Evolutionary conservation across 345 rosid species (phyloP).

Genomic region (Kandelia obovata): DNA sequence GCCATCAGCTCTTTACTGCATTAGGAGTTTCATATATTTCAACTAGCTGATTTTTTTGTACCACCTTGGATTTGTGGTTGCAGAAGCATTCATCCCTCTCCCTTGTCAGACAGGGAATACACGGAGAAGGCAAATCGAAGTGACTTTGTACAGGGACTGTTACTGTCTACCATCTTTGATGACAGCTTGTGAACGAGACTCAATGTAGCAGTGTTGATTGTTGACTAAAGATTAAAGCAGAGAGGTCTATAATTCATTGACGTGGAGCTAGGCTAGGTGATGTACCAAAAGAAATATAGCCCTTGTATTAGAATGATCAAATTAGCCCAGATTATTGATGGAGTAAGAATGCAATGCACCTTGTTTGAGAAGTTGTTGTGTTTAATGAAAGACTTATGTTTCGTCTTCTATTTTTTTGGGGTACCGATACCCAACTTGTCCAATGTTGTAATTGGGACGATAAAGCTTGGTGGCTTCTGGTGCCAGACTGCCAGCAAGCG

Average conservation of each 20-base stretch:
- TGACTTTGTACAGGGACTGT: constrained; percentile 60
- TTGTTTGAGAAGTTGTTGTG: neutral
- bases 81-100: constrained; percentile 33
- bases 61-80: constrained; percentile 9
- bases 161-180: constrained; percentile 53
- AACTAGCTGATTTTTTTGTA: neutral
- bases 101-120: constrained; percentile 44
- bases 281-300: constrained; percentile 11
- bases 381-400: neutral
- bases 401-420: too few species aligned
- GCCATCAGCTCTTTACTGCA: too few species aligned
- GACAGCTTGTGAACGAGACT: constrained; percentile 35
- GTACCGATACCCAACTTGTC: too few species aligned
- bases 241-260: neutral
- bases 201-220: constrained; percentile 4
- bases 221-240: constrained; percentile 1
- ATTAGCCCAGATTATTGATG: neutral
- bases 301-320: constrained; percentile 2
- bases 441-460: too few species aligned
- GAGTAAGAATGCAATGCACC: constrained; percentile 8
- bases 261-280: constrained; percentile 1
- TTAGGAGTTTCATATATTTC: neutral
- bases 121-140: constrained; percentile 60
- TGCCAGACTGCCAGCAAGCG: too few species aligned
- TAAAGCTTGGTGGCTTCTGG: too few species aligned